Evolutionary conservation across 768 basidiomycete genomes (phyloP).

Genomic region (Kwoniella europaea): DNA sequence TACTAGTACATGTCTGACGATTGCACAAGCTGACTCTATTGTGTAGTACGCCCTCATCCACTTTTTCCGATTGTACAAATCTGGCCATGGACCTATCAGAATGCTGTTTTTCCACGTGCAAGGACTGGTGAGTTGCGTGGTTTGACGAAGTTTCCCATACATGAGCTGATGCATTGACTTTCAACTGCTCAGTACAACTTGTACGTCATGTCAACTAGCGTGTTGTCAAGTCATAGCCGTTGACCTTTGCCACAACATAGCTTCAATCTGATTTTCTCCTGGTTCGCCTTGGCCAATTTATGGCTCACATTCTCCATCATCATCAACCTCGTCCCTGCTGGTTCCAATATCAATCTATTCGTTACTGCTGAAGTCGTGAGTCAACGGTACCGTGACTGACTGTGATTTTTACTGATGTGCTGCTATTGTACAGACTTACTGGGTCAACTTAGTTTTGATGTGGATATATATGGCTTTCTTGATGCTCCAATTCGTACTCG

Average conservation of each 20-base stretch:
- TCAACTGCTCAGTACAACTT: slow-evolving; percentile 40
- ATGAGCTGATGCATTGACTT: neutral
- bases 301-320: slow-evolving; percentile 70
- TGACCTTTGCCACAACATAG: slow-evolving; percentile 18
- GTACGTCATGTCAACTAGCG: slow-evolving; percentile 51
- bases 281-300: slow-evolving; percentile 54
- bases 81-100: slow-evolving; percentile 60
- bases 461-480: slow-evolving; percentile 88
- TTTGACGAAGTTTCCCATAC: neutral
- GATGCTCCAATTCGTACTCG: slow-evolving; percentile 68
- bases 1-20: too few relatives aligned
- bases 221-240: slow-evolving; percentile 3
- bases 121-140: slow-evolving; percentile 68
- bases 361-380: slow-evolving; percentile 73
- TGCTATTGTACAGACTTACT: slow-evolving; percentile 70
- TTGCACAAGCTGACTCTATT: neutral
- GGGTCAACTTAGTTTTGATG: slow-evolving; percentile 79
- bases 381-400: slow-evolving; percentile 62
- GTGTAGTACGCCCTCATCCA: slow-evolving; percentile 42
- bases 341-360: slow-evolving; percentile 65
- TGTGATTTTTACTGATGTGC: neutral
- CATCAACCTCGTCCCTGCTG: slow-evolving; percentile 70
- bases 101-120: slow-evolving; percentile 98
- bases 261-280: slow-evolving; percentile 53
- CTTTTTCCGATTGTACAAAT: slow-evolving; percentile 52